Base-by-base conservation (phyloP, 2,329 filamentous ascomycete species). In the Pseudogymnoascus sp. region DNA sequence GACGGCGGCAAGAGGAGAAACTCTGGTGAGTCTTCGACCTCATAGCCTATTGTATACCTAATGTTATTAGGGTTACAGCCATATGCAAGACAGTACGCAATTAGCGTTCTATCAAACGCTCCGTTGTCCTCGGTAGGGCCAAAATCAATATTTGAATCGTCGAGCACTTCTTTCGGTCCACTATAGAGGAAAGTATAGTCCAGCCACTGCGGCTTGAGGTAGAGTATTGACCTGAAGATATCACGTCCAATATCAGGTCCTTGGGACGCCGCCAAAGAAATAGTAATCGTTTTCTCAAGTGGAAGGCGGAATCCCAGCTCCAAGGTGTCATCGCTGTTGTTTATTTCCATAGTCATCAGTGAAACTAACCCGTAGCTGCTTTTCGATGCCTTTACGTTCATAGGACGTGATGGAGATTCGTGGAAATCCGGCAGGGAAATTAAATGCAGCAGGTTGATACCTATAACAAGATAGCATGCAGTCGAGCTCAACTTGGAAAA, bases 41-140 rank as follows among this genome's bases (percentile, higher is more conserved):
- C 75, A 68, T 82, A 79, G 68, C 85, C 81, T 63, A 88, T 81
- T 5, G 79, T 79, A 69, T 89, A 89, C 61, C 82, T 80, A 59
- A 90, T 87, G 62, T 87, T 88, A 11, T 82, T 82, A 2, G 87
- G 84, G 68, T 89, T 85, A 22, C 70, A 72, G 67, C 84, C 82
- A 71, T 89, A 90, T 19, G 85, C 86, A 43, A 87, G 79, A 70
- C 87, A 89, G 70, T 89, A 90, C 35, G 87, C 88, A 59, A 84
- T 84, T 33, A 90, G 73, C 1, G 87, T 90, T 35, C 86, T 80
- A 67, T 89, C 86, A 69, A 90, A 83, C 68, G 79, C 82, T 61
- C 83, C 81, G 64, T 86, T 76, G 62, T 83, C 85, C 64, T 89
- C 86, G 2, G 81, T 71, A 28, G 78, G 74, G 3, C 81, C 77